Evolutionary conservation across 306 rosid species (phyloP), one percentile per base, ranked within the genome.

Genomic region (Cicer bijugum): DNA sequence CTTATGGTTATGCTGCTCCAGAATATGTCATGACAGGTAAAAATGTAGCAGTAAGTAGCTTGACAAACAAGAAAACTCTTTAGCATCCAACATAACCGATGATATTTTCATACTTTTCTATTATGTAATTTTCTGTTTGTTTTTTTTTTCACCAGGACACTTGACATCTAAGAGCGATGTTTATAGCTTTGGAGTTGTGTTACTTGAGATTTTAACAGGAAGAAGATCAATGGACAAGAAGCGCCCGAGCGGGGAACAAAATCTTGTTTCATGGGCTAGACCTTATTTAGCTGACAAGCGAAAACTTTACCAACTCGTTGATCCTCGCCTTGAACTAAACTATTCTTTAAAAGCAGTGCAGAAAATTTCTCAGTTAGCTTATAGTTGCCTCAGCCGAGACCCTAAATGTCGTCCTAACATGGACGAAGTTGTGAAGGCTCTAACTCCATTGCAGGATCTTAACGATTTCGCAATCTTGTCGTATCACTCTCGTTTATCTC

Each of bases 11-110:
- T 81, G 97, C 98, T 72, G 97, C 98, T 74, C 98, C 98, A 45
- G 96, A 93, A 84, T 88, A 91, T 80, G 96, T 93, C 75, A 93
- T 93, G 98, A 93, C 98, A 76, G 98, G 98, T 91, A 82, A 87
- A 46, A 61, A 53, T 60, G 19, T 66, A 50, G 19, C 35, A 1
- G 58, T 35, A 69, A 56, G 69, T 76, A 66, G 78, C 77, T 66
- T 62, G 57, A 73, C 39, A n/a, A 20, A 62, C 58, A 61, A 33
- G 40, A 50, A 65, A 67, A 70, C 61, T 63, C 55, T 42, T 20
- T 15, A 14, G 47, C 64, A 28, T 69, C 75, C 16, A 33, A 56
- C 48, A 17, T 50, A 28, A 28, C 19, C 1, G 19, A 6, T 48
- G 4, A 28, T 28, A 28, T 28, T 28, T 28, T 28, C 35, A 28